Conservation (phyloP, 2,329 filamentous ascomycete genomes). For the Alternaria solani region DNA sequence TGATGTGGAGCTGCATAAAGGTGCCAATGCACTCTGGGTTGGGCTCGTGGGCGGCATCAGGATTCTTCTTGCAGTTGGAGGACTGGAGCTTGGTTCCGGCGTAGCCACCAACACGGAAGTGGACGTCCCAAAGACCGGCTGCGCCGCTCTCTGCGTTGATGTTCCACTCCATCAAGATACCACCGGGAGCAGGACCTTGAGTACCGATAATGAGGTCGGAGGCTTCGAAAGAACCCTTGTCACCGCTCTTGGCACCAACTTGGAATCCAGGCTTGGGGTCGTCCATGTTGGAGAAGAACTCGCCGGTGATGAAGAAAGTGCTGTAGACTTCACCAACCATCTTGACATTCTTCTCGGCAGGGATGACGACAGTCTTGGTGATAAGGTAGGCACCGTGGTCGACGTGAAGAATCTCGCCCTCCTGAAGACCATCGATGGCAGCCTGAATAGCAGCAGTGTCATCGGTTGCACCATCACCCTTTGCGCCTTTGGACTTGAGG, state of each 20-base stretch:
- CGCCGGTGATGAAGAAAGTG: conserved; percentile 82
- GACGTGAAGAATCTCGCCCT: conserved; percentile 70
- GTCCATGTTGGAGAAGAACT: conserved; percentile 73
- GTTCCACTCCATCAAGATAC: conserved; percentile 93
- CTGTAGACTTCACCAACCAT: conserved; percentile 94
- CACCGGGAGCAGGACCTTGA: conserved; percentile 81
- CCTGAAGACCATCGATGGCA: conserved; percentile 72
- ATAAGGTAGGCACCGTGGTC: conserved; percentile 71
- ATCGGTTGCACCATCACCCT: conserved; percentile 86
- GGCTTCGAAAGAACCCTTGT: conserved; percentile 84
- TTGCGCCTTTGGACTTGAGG: conserved; percentile 82
- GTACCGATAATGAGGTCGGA: conserved; percentile 88
- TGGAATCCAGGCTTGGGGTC: conserved; percentile 88
- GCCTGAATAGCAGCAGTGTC: conserved; percentile 86
- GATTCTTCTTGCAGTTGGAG: conserved; percentile 80
- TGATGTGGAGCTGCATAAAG: conserved; percentile 69
- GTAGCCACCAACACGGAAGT: conserved; percentile 89
- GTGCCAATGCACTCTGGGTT: conserved; percentile 76
- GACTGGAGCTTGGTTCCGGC: conserved; percentile 85
- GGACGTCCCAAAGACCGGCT: conserved; percentile 92
- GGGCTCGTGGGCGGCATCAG: conserved; percentile 66
- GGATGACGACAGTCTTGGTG: conserved; percentile 66
- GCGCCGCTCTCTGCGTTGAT: conserved; percentile 72
- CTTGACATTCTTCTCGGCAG: conserved; percentile 72
- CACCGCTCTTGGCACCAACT: conserved; percentile 74